Base-by-base conservation (phyloP, 2,329 filamentous ascomycete genomes). In the Alternaria sp. region DNA sequence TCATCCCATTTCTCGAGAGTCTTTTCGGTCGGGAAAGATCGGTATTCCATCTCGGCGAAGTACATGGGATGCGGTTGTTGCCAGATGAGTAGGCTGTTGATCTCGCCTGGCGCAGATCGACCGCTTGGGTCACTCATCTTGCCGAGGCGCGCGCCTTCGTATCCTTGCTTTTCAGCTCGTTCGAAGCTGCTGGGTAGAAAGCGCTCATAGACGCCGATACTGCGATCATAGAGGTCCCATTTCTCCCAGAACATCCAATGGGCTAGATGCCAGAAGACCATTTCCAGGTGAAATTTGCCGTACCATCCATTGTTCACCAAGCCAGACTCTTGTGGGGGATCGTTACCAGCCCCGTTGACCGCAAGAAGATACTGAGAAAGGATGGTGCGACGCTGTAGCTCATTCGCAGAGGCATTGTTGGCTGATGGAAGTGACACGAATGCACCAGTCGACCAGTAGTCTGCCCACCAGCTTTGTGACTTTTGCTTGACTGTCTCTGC, bases 31-130 rank as follows among this genome's bases (percentile, higher is more conserved):
- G 84, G 82, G 56, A 79, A 83, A 0, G 80, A 80, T 21, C 84
- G 80, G 68, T 85, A 88, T 69, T 87, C 84, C 17, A 84, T 76
- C 72, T 88, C 86, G 0, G 87, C 87, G 68, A 89, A 87, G 70
- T 86, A 87, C 81, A 89, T 85, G 0, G 85, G 81, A 71, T 89
- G 87, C 8, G 86, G 87, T 68, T 89, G 87, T 67, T 89, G 87
- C 87, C 87, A 89, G 60, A 89, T 85, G 4, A 90, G 78, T 2
- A 89, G 77, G 10, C 83, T 84, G 72, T 89, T 89, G 71, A 89
- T 89, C 65, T 87, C 85, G 3, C 88, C 87, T 1, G 87, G 87
- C 2, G 86, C 85, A 50, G 83, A 85, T 11, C 84, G 80, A 25
- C 86, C 85, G 0, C 82, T 83, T 0, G 86, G 85, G 70, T 88